Evolutionary conservation across 140 eudicot species (phyloP), one percentile per base, ranked within the genome.

Genomic region (Bidens hawaiensis): DNA sequence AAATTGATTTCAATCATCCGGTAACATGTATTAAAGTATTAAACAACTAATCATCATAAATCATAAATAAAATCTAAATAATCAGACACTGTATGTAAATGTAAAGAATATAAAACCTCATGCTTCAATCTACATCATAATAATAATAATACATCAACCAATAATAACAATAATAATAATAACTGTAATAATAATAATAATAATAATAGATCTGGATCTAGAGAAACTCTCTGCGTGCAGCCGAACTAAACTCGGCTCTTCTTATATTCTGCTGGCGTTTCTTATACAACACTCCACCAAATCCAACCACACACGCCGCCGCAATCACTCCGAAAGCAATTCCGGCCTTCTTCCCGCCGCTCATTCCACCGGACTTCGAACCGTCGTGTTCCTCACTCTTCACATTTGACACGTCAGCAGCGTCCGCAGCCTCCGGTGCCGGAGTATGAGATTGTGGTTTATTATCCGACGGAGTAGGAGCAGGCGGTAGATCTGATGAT

Each of bases 331-430:
- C 94, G 42, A 85, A 15, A 11, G 82, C 89, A 45, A 85, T 50
- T 13, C 94, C 94, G 0, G 86, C 94, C 74, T 85, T 82, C 79
- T 82, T 69, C 5, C 89, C 94, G 15, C 79, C 69, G 72, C 76
- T 81, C 91, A 84, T 81, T 2, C 84, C 87, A 7, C 80, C 73
- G 19, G 79, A 64, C 0, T 69, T 60, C 6, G 56, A 40, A 19
- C 31, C 57, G 0, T 45, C 50, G 16, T 43, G 3, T 30, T 75
- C 60, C 59, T 67, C 81, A 28, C 19, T 67, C 40, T 72, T 71
- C 51, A 73, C 71, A 60, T 62, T 73, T 7, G 70, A 31, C n/a
- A 67, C 17, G 22, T 70, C 74, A 11, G 43, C 43, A 9, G 43
- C 12, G 13, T 36, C 45, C 8, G 75, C 30, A 7, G 43, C 14